Evolutionary conservation across 1,284 basidiomycete species (phyloP).

Genomic region (Ganoderma meredithae): DNA sequence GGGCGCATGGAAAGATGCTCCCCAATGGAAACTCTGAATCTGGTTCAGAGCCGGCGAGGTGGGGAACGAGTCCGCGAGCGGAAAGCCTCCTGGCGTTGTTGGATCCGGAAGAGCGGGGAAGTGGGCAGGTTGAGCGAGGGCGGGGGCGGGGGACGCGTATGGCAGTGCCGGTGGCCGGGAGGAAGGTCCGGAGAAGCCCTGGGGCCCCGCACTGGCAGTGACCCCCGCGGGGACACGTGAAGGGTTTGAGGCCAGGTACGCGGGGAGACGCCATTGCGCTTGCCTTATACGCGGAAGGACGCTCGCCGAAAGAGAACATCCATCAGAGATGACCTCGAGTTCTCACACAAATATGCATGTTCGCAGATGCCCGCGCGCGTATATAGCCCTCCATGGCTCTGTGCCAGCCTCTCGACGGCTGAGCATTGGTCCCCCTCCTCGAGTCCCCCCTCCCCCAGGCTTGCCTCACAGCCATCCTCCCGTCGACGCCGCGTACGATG

Average conservation of each 20-base stretch:
- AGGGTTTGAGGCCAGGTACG: not conserved
- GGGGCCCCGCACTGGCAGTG: not conserved
- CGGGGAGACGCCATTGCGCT: not conserved
- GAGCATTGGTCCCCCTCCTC: slow-evolving; percentile 11
- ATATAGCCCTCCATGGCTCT: slow-evolving; percentile 2
- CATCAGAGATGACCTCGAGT: not conserved
- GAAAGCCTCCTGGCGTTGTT: not conserved
- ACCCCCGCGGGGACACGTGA: slow-evolving; percentile 6
- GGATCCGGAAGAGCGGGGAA: not conserved
- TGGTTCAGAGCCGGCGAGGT: not conserved
- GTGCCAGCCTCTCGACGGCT: not conserved
- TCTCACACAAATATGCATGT: not conserved
- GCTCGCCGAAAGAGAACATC: slow-evolving; percentile 1
- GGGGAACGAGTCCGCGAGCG: not conserved
- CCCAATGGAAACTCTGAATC: not conserved
- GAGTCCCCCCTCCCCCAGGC: slow-evolving; percentile 1
- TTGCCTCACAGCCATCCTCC: slow-evolving; percentile 7
- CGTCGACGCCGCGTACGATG: slow-evolving; percentile 33
- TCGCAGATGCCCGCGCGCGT: slow-evolving; percentile 1
- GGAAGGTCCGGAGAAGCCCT: not conserved
- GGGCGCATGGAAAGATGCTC: not conserved
- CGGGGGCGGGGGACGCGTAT: not conserved
- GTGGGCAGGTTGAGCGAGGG: not conserved
- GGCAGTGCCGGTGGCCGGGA: not conserved
- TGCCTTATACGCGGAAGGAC: not conserved